Evolutionary conservation across 257 asterid genomes (phyloP), one percentile per base, ranked within the genome.

Genomic region (Petunia axillaris): DNA sequence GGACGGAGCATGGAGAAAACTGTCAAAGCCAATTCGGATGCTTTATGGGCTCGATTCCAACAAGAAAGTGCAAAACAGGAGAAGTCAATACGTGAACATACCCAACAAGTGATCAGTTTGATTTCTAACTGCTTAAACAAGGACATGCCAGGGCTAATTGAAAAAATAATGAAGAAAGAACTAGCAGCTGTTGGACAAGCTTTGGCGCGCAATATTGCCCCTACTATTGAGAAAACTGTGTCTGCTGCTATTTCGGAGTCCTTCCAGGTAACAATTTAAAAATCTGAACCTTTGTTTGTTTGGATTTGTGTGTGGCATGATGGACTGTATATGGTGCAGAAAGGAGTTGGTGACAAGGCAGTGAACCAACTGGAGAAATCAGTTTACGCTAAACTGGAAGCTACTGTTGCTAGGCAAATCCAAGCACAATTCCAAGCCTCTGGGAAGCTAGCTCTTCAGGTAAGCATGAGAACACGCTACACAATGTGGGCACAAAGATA

Each of bases 381-480:
- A 5, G 90, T 96, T 82, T 88, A 81, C 85, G 77, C 96, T 74
- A 96, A 92, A 90, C 97, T 96, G 43, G 99, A 96, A 89, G 83
- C 92, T 64, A 80, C 91, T 1, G 93, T 96, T 85, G 89, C 92
- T 78, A 91, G 96, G 83, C 98, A 96, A 80, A 90, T 96, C 83
- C 98, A 94, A 82, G 82, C 88, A 36, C 99, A 96, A 68, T 96
- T 96, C 88, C 98, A 90, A 86, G 91, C 98, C 79, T 91, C 97
- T 83, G 99, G 98, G 85, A 96, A 89, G 88, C 99, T 90, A 85
- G 96, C 95, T 73, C 95, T 96, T 82, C 98, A 94, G 97, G 99
- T 94, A 84, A 54, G 81, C 73, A 65, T 38, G 44, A 14, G 77
- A 25, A 73, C 40, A 36, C 77, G 77, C 62, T 44, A 35, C 44